A percentile compares a stretch with the other conserved stretches of the same genome.
Conservation (phyloP, 2,329 filamentous ascomycete genomes). For the Ascocoryne sarcoides region DNA sequence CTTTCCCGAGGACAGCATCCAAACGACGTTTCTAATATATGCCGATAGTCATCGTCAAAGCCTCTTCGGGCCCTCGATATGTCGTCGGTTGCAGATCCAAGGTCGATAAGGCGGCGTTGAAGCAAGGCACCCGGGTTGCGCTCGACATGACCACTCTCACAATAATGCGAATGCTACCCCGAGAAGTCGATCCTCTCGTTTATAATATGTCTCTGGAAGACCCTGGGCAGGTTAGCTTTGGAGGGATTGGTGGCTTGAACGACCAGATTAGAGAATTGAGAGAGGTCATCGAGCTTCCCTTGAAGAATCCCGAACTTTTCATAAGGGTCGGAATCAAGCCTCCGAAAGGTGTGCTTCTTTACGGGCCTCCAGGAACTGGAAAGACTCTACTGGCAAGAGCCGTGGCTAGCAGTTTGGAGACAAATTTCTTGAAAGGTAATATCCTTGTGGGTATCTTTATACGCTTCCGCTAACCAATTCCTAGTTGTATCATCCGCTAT, state of each 20-base stretch:
- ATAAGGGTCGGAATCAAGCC: constrained; percentile 96
- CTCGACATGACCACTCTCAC: constrained; percentile 99
- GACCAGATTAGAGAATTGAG: constrained; percentile 96
- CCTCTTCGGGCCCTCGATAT: constrained; percentile 92
- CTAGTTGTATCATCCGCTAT: constrained; percentile 96
- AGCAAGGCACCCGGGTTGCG: constrained; percentile 95
- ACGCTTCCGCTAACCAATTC: constrained; percentile 10
- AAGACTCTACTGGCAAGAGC: constrained; percentile 93
- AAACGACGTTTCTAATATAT: constrained; percentile 13
- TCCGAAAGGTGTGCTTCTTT: constrained; percentile 92
- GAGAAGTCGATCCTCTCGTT: constrained; percentile 95
- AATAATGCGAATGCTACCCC: constrained; percentile 98
- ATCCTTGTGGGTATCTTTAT: neutral
- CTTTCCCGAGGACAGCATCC: neutral
- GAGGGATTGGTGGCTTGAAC: constrained; percentile 92
- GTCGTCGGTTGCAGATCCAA: constrained; percentile 98
- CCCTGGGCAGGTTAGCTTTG: constrained; percentile 95
- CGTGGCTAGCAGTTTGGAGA: constrained; percentile 92
- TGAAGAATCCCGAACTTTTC: constrained; percentile 99
- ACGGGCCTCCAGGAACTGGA: constrained; percentile 92
- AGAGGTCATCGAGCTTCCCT: constrained; percentile 93
- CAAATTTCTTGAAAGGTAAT: constrained; percentile 93
- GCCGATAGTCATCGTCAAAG: constrained; percentile 88
- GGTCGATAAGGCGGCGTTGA: constrained; percentile 93
- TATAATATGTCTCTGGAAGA: constrained; percentile 99